Evolutionary conservation across 78 protist species (phyloP), one percentile per base, ranked within the genome.

Genomic region (Chrysochromulina parva): DNA sequence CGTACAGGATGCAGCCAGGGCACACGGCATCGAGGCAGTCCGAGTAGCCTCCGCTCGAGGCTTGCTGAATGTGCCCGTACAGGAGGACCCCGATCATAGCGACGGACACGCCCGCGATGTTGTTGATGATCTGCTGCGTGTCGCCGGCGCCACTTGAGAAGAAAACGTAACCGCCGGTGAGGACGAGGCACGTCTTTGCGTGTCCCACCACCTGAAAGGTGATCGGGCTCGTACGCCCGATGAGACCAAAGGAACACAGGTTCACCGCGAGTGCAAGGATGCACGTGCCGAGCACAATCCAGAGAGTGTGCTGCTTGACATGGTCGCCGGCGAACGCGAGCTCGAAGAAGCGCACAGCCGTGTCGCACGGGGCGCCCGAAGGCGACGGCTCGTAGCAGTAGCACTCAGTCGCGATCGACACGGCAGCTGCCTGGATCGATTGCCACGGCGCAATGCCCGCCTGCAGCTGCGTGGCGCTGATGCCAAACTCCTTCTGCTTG

Each of bases 221-320:
- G 67, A 94, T 54, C 2, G 97, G 89, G 5, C 88, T 53, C 10
- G 97, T 91, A 47, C 65, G 28, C 11, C 97, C 96, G 52, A 92
- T 91, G 67, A 94, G 53, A 52, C 93, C 3, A 88, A 93, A 95
- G 55, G 91, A 50, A 22, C 47, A 65, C 28, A 88, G 11, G 90
- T 88, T 88, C 28, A 60, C 66, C 11, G 4, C 50, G 3, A 94
- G 86, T 26, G 96, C 95, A 22, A 90, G 0, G 59, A 90, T 1
- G 67, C 91, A 19, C 17, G 93, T 86, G 38, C 50, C 1, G 14
- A 58, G 19, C 22, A 93, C 89, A 13, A 67, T 13, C 38, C 3
- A 48, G 19, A 85, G 7, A 84, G 58, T 84, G 50, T 7, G 11
- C 71, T 14, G 26, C 26, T 65, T 22, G 71, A 13, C 9, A 7